A percentile compares a stretch with the other conserved stretches of the same genome.
Conservation (phyloP, 495 filamentous ascomycete genomes). For the Podospora pseudopauciseta region DNA sequence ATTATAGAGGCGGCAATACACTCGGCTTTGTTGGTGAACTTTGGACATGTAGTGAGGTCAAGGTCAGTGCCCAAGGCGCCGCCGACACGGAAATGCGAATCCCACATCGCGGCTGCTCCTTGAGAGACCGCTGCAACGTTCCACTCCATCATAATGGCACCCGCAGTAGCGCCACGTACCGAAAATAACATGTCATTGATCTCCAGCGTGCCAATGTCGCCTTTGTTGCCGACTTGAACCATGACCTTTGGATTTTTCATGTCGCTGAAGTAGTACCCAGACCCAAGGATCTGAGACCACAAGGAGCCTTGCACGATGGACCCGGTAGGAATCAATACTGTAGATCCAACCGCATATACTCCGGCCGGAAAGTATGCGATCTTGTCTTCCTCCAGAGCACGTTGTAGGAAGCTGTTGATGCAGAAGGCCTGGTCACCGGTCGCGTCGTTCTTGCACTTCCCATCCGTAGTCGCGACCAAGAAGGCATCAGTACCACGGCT, state of each 20-base stretch:
- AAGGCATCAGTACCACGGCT: too few relatives aligned
- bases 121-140: slow-evolving; percentile 50
- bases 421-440: neutral
- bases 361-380: slow-evolving; percentile 30
- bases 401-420: slow-evolving; percentile 10
- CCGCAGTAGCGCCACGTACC: slow-evolving; percentile 68
- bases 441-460: neutral
- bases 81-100: slow-evolving; percentile 21
- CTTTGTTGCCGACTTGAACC: slow-evolving; percentile 68
- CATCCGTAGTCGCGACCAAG: too few relatives aligned
- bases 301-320: slow-evolving; percentile 45
- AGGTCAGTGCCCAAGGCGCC: slow-evolving; percentile 57
- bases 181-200: slow-evolving; percentile 74
- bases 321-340: slow-evolving; percentile 49
- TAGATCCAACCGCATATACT: slow-evolving; percentile 35
- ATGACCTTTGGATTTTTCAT: slow-evolving; percentile 61
- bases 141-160: slow-evolving; percentile 84
- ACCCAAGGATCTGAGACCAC: slow-evolving; percentile 41
- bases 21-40: slow-evolving; percentile 31
- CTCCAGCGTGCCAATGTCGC: slow-evolving; percentile 73
- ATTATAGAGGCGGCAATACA: slow-evolving; percentile 62
- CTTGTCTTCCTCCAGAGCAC: slow-evolving; percentile 29
- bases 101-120: slow-evolving; percentile 17
- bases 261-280: slow-evolving; percentile 46
- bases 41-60: slow-evolving; percentile 57